Base-by-base conservation (phyloP, 768 basidiomycete genomes). In the Lactarius indigo region DNA sequence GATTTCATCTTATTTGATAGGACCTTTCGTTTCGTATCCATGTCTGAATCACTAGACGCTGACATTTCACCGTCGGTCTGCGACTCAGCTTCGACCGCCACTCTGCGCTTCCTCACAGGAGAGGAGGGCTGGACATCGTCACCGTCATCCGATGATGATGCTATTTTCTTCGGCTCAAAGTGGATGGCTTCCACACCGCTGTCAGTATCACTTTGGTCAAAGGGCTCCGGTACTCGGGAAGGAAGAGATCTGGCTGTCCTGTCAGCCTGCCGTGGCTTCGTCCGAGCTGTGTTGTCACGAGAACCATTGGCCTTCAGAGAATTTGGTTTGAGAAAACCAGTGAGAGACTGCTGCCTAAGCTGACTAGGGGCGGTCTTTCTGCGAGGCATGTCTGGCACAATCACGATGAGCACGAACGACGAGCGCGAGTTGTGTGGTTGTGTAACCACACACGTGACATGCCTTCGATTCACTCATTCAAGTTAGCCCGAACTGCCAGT, bases 121-220 rank as follows among this genome's bases (percentile, higher is more conserved):
- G 75, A 75, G 5, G 72, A 74, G 1, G 37, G 62, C n/a, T 71
- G 67, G 18, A 67, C 56, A 17, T 74, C 74, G 20, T 74, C 73
- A 13, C 72, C 72, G 28, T 69, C 70, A 56, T 69, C 64, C 1
- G 64, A 64, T 30, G 64, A 64, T 30, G 72, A 23, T 2, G 61
- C 59, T 6, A 65, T 65, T 50, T 76, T 68, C 20, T 31, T 66
- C 17, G 81, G 76, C 65, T 82, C 83, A 59, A 89, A 83, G 54
- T 72, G 81, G 58, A 88, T 86, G 31, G 77, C 81, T 18, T 78
- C 81, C 47, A 86, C 79, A 65, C 82, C 82, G 59, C 83, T 80
- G 59, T 64, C 62, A 1, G 62, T 47, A 13, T 59, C 66, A 39
- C 54, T 56, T 39, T 42, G 57, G 37, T 56, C 41, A 5, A 31